Evolutionary conservation across 495 filamentous ascomycete species (phyloP).

Genomic region (Neurospora intermedia): DNA sequence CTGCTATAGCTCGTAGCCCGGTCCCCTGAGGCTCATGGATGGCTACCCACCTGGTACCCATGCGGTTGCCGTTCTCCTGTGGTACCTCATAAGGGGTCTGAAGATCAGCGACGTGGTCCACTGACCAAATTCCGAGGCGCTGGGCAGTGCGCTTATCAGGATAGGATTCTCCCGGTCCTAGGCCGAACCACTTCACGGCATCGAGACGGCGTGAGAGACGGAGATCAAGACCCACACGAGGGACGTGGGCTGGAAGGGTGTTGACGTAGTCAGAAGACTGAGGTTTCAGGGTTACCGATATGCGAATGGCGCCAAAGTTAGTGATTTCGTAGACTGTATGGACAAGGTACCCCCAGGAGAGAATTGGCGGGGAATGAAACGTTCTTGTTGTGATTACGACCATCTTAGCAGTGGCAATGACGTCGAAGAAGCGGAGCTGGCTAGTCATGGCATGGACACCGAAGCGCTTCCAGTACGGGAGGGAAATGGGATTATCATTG

Average conservation of each 20-base stretch:
- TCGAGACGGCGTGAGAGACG: conserved; percentile 29
- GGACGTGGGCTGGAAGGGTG: conserved; percentile 34
- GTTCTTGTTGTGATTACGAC: conserved; percentile 25
- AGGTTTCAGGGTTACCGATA: conserved; percentile 30
- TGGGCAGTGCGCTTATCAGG: conserved; percentile 49
- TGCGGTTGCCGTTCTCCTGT: conserved; percentile 54
- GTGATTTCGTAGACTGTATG: conserved; percentile 39
- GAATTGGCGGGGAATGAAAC: conserved; percentile 37
- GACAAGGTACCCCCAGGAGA: conserved; percentile 45
- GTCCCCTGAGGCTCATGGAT: conserved; percentile 9
- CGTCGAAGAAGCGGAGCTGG: conserved; percentile 31
- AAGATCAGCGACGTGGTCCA: conserved; percentile 31
- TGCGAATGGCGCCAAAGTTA: conserved; percentile 28
- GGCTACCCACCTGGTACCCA: conserved; percentile 44
- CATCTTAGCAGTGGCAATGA: conserved; percentile 16
- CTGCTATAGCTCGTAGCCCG: conserved; percentile 2
- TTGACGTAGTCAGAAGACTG: conserved; percentile 10
- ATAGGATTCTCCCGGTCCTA: conserved; percentile 54
- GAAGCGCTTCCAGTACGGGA: conserved; percentile 30
- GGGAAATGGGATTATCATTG: conserved; percentile 40
- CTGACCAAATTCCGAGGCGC: conserved; percentile 38
- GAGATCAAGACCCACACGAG: conserved; percentile 45
- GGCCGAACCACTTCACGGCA: conserved; percentile 44
- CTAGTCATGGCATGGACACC: conserved; percentile 26
- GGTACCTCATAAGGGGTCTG: conserved; percentile 51